Evolutionary conservation across 2,329 filamentous ascomycete genomes (phyloP), one percentile per base, ranked within the genome.

Genomic region (Chalaropsis thielavioides): DNA sequence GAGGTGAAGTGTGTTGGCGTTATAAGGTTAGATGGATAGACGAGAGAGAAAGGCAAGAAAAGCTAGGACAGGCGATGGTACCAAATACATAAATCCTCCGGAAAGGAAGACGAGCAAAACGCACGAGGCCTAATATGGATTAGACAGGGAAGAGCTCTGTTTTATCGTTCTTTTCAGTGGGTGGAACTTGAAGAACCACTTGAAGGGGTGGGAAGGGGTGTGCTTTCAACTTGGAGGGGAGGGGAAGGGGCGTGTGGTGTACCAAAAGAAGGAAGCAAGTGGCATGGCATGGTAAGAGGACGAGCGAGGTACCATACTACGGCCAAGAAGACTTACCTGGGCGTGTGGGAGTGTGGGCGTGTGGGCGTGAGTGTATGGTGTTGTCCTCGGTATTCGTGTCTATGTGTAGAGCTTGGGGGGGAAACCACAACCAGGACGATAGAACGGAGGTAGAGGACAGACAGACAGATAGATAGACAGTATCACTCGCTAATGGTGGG

Each of bases 51-150:
- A 61, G 43, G 59, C 40, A 61, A 61, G 59, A 61, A 61, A 44
- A 61, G 59, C 59, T 44, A 61, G 59, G 59, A 61, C 59, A 61
- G 59, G 59, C 59, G 59, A 61, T 61, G 59, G 59, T 56, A 56
- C 51, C 51, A 61, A 46, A 22, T 61, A 61, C 59, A 61, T 61
- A 44, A 41, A 61, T 61, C 58, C 58, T 43, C 59, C 40, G 59
- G 59, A 61, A 61, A 61, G 40, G 27, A 61, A 44, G 43, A 27
- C 24, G 38, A 46, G 59, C 40, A 61, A 61, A 61, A 61, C 59
- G 59, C 59, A 61, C 40, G 59, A 61, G 27, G 59, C 59, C 59
- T 44, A 61, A 61, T 61, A 61, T 44, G 59, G 59, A 61, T 19
- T 41, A 41, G 59, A 61, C 59, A 61, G 59, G 59, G 59, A 61